These are phyloP conservation scores for Phytophthora rubi DNA, from an alignment of 352 stramenopile species.

Conservation along the genomic window DNA sequence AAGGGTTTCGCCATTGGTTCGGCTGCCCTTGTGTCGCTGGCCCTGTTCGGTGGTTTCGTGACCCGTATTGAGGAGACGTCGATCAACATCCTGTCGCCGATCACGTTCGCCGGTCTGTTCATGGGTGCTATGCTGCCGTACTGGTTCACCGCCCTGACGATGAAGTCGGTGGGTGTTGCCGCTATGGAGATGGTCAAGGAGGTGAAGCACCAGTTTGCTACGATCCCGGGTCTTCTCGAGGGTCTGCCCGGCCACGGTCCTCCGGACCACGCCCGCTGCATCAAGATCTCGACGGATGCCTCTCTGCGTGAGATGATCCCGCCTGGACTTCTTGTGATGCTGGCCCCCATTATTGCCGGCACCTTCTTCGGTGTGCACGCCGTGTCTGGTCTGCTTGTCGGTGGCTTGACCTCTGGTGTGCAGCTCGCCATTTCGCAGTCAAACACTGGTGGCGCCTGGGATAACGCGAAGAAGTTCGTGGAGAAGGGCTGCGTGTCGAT, in stretches of 20 bases:
- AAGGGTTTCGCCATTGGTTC: slow-evolving; percentile 99
- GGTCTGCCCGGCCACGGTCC: slow-evolving; percentile 88
- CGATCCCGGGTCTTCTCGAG: slow-evolving; percentile 98
- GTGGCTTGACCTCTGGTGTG: slow-evolving; percentile 95
- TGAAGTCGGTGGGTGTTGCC: slow-evolving; percentile 99
- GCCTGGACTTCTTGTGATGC: slow-evolving; percentile 98
- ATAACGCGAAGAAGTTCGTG: slow-evolving; percentile 99
- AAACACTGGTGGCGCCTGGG: slow-evolving; percentile 99
- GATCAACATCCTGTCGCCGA: slow-evolving; percentile 98
- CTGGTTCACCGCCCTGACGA: slow-evolving; percentile 99
- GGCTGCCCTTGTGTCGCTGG: slow-evolving; percentile 97
- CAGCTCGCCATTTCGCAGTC: slow-evolving; percentile 99
- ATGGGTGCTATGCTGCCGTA: slow-evolving; percentile 99
- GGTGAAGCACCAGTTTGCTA: slow-evolving; percentile 99
- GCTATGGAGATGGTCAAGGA: slow-evolving; percentile 99
- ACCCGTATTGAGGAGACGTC: slow-evolving; percentile 94
- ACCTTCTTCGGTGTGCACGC: slow-evolving; percentile 98
- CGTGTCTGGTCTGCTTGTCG: slow-evolving; percentile 97
- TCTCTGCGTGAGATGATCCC: slow-evolving; percentile 99
- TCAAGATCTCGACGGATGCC: slow-evolving; percentile 99
- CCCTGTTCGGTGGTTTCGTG: slow-evolving; percentile 98
- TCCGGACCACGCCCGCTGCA: slow-evolving; percentile 93
- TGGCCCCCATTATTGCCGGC: slow-evolving; percentile 97
- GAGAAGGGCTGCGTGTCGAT: slow-evolving; percentile 95
- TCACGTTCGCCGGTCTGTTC: slow-evolving; percentile 99